These are phyloP conservation scores for Ephemerocybe angulata DNA, from an alignment of 768 basidiomycete genomes.

Conservation along the genomic window DNA sequence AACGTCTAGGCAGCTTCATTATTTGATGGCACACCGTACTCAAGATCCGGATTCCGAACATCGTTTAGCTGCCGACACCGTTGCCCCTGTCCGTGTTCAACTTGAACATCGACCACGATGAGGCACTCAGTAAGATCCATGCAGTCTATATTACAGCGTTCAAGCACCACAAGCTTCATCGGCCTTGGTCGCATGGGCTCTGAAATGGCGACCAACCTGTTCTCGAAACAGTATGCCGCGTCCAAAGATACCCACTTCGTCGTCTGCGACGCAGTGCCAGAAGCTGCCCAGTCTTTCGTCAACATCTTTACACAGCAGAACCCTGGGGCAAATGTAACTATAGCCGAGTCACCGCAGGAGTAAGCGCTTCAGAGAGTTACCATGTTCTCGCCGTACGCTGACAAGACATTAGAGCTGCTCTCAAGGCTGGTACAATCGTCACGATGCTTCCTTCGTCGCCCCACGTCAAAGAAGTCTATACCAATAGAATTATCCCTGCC, in stretches of 20 bases:
- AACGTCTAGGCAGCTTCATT: too few species aligned
- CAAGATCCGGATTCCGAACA: too few species aligned
- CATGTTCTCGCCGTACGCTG: slow-evolving; percentile 2
- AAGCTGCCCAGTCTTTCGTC: slow-evolving; percentile 54
- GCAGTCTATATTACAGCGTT: slow-evolving; percentile 38
- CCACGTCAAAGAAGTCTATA: slow-evolving; percentile 78
- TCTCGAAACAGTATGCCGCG: slow-evolving; percentile 65
- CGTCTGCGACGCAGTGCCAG: slow-evolving; percentile 73
- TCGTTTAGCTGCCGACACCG: too few species aligned
- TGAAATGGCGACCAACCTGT: slow-evolving; percentile 83
- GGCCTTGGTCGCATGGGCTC: slow-evolving; percentile 88
- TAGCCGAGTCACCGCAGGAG: slow-evolving; percentile 69
- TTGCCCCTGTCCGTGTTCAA: too few species aligned
- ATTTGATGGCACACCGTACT: too few species aligned
- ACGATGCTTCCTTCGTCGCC: slow-evolving; percentile 94
- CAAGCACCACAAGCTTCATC: slow-evolving; percentile 68
- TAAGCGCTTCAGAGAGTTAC: slow-evolving; percentile 36
- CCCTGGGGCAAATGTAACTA: slow-evolving; percentile 54
- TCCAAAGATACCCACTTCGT: slow-evolving; percentile 57
- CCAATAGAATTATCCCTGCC: slow-evolving; percentile 61
- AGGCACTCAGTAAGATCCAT: slow-evolving; percentile 44
- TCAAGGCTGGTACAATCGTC: slow-evolving; percentile 61
- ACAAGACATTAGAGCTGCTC: slow-evolving; percentile 49
- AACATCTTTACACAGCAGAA: slow-evolving; percentile 52
- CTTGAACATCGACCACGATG: slow-evolving; percentile 39